Conservation (phyloP, 305 asterid species). For the Fraxinus nigra region DNA sequence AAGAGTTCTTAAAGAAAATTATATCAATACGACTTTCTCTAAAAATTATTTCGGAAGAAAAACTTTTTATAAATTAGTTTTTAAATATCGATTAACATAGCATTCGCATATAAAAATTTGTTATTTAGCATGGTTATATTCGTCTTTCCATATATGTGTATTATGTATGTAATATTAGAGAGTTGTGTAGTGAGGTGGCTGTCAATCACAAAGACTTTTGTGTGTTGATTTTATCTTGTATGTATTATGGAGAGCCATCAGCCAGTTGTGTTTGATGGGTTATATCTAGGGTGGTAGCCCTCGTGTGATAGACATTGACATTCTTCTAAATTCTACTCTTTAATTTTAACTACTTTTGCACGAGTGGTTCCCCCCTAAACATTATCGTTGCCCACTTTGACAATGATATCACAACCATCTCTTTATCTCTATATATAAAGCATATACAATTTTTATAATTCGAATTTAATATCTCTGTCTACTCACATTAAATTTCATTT, state of each 20-base stretch:
- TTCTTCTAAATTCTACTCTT: not conserved
- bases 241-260: not conserved
- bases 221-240: not conserved
- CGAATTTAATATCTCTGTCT: not conserved
- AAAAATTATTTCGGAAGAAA: too few relatives aligned
- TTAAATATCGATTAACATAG: too few relatives aligned
- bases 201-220: not conserved
- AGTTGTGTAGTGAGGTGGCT: not conserved
- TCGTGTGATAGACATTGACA: slow-evolving; percentile 29
- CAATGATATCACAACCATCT: slow-evolving; percentile 20
- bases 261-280: not conserved
- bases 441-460: not conserved
- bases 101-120: too few relatives aligned
- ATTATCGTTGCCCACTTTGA: slow-evolving; percentile 17
- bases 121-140: not conserved
- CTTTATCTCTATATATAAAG: not conserved
- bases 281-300: slow-evolving; percentile 14
- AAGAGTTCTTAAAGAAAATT: too few relatives aligned
- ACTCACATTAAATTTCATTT: not conserved
- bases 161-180: not conserved
- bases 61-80: too few relatives aligned
- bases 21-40: too few relatives aligned
- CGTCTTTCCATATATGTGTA: not conserved
- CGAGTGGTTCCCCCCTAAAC: slow-evolving; percentile 14
- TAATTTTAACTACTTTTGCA: slow-evolving; percentile 17